phyloP scores from a whole-genome alignment of 176 grass and related monocot genomes.

The Eremochloa ophiuroides region DNA sequence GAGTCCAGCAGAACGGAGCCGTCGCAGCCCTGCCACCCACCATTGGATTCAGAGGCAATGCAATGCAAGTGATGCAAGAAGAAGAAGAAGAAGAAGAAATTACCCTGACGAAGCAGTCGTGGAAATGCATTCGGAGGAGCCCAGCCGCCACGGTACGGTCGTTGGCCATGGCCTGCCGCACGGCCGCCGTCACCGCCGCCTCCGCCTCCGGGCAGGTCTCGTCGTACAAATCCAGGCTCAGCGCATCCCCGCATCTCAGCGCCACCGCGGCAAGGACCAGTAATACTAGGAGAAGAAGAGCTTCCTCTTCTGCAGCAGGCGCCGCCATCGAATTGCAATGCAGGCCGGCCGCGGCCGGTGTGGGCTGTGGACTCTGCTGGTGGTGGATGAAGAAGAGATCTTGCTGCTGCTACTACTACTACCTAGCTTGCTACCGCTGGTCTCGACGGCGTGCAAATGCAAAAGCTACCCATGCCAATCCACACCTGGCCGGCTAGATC shows the following conservation, averaged over 20 bases:
- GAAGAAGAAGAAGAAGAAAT: background rate
- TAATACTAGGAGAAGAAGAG: background rate
- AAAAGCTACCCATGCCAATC: too few relatives aligned
- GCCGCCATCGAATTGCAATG: background rate
- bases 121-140: slow-evolving; percentile 85
- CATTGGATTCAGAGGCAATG: background rate
- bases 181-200: slow-evolving; percentile 47
- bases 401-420: too few relatives aligned
- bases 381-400: background rate
- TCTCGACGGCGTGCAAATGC: too few relatives aligned
- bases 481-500: too few relatives aligned
- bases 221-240: slow-evolving; percentile 68
- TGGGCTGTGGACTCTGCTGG: background rate
- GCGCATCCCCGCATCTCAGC: slow-evolving; percentile 22
- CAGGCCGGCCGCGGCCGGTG: too few relatives aligned
- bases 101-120: slow-evolving; percentile 90
- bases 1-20: slow-evolving; percentile 75
- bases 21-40: slow-evolving; percentile 49
- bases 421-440: background rate
- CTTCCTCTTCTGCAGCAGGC: background rate
- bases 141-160: slow-evolving; percentile 75
- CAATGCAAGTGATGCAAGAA: too few relatives aligned
- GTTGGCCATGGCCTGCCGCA: slow-evolving; percentile 51
- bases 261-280: background rate
- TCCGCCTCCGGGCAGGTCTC: slow-evolving; percentile 63